Evolutionary conservation across 495 filamentous ascomycete species (phyloP), one percentile per base, ranked within the genome.

Genomic region (Aspergillus asperescens): DNA sequence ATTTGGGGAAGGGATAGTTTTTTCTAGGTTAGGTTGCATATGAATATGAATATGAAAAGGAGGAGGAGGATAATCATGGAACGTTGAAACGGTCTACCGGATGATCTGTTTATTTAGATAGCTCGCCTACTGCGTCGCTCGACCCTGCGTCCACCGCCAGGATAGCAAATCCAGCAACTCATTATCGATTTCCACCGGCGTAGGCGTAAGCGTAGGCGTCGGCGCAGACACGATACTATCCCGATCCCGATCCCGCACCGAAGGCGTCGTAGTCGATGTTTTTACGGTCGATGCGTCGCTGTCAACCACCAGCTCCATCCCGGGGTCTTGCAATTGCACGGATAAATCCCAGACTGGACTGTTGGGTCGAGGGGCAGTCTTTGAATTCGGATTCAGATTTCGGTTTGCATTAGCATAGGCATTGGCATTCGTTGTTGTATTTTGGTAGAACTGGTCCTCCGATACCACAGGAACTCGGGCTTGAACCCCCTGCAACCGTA

Each of bases 141-240:
- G 9, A 2, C 55, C 55, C 31, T 58, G 57, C 7, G 58, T 48
- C n/a, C 41, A 56, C n/a, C 58, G 58, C 62, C 62, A 64, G 0
- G 56, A 59, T n/a, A 64, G 28, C 29, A 64, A 31, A 35, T 64
- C 62, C 18, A 52, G 7, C 62, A 64, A 50, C 45, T 64, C 62
- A 18, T 43, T 28, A 41, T 52, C 35, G 41, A 45, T 48, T n/a
- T 24, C n/a, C 3, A 7, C 29, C 4, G 29, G 8, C 2, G 5
- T 3, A 35, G 32, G n/a, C n/a, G n/a, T n/a, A n/a, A n/a, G n/a
- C n/a, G n/a, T n/a, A n/a, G n/a, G n/a, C n/a, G n/a, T n/a, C n/a
- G n/a, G n/a, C n/a, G n/a, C 12, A 7, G 32, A 16, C 13, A 4
- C 32, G 3, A 35, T 35, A 7, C 32, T 35, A 1, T 35, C 13